Base-by-base conservation (phyloP, 2,329 filamentous ascomycete genomes). In the Botryotinia calthae region DNA sequence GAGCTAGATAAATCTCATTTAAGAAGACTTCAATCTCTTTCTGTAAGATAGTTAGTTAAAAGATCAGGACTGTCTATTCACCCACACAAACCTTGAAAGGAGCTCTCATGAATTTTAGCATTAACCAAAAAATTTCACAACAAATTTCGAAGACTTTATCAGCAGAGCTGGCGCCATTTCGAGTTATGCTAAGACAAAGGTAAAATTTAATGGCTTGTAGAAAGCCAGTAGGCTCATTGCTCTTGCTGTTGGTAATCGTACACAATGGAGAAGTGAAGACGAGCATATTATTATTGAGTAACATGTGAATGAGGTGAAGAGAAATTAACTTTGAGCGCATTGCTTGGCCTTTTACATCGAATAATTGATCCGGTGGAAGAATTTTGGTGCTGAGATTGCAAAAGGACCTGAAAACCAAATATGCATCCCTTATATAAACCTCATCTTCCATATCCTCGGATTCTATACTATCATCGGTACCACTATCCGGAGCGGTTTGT, bases 1-100 rank as follows among this genome's bases (percentile, higher is more conserved):
- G 93, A 0, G 95, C 92, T 8, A 99, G 85, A 80, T 99, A 99
- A 44, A 99, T 97, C 80, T 99, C 96, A 81, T 98, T 98, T 73
- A 99, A 83, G 80, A 99, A 98, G 0, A 99, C 95, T 82, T 98
- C 96, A 72, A 99, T 93, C 81, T 99, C 96, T 88, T 97, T 97
- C 90, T 94, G 79, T 73, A 71, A 58, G 42, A n/a, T 73, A 66
- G 63, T 75, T 69, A 77, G 63, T n/a, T 56, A 22, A 62, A 4
- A 9, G 56, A n/a, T 48, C 61, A 8, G 14, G 4, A 31, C 59
- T 61, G 37, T 61, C 18, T 7, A 66, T 31, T 20, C 20, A 25
- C 42, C 14, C 2, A 14, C 54, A 82, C 86, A 74, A 79, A 92
- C 91, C 90, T 99, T 99, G 83, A 99, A 92, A 75, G 95, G 92